Conservation (phyloP, 371 early-diverging fungal genomes). For the Mortierella sp. region DNA sequence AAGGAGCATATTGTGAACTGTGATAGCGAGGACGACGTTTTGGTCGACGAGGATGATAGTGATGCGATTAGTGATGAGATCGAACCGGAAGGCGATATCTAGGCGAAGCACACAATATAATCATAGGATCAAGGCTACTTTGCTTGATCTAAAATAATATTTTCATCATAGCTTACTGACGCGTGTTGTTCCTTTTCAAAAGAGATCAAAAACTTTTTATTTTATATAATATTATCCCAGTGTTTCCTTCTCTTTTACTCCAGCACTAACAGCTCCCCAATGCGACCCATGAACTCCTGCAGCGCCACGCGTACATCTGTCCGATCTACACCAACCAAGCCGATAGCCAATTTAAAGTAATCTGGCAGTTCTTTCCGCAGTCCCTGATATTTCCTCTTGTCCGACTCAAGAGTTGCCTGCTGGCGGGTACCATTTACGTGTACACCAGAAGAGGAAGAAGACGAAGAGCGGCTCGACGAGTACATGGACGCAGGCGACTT, state of each 20-base stretch:
- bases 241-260: slow-evolving; percentile 12
- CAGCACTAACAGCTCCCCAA: slow-evolving; percentile 50
- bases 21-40: too few species aligned
- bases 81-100: too few species aligned
- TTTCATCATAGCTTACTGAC: too few species aligned
- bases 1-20: too few species aligned
- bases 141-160: too few species aligned
- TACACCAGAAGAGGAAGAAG: slow-evolving; percentile 27
- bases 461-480: slow-evolving; percentile 14
- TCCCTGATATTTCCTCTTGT: slow-evolving; percentile 51
- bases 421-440: slow-evolving; percentile 13
- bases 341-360: slow-evolving; percentile 48
- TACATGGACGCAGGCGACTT: slow-evolving; percentile 34
- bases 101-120: too few species aligned
- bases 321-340: slow-evolving; percentile 51
- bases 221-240: too few species aligned
- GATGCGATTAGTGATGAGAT: too few species aligned
- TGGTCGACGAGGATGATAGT: too few species aligned
- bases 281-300: slow-evolving; percentile 54
- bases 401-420: slow-evolving; percentile 22
- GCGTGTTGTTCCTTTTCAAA: too few species aligned
- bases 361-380: slow-evolving; percentile 50
- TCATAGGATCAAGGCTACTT: too few species aligned
- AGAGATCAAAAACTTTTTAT: too few species aligned
- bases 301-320: slow-evolving; percentile 51